Evolutionary conservation across 2,329 filamentous ascomycete species (phyloP), one percentile per base, ranked within the genome.

Genomic region (Colletotrichum sublineola): DNA sequence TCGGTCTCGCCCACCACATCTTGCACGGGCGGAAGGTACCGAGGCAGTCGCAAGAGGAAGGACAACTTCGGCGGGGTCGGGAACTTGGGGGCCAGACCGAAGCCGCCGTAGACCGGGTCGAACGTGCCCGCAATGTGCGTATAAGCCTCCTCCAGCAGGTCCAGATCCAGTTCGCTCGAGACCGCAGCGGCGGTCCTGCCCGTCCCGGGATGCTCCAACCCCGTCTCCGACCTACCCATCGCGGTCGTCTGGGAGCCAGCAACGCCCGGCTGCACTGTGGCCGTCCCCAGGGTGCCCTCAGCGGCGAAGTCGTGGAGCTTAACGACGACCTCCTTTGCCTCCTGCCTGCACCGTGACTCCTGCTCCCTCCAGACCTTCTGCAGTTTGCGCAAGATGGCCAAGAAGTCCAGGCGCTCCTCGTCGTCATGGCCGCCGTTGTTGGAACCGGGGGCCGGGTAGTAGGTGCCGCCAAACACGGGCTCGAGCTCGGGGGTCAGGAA

Each of bases 391-490:
- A 98, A 81, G 44, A 98, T 94, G 29, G 92, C 90, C 52, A 97
- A 85, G 77, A 98, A 97, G 53, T 94, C 92, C n/a, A 94, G 87
- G 5, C 92, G 89, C 57, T 90, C 90, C 5, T 88, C 84, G 14
- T 86, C 86, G 33, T 83, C 82, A 44, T 81, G 79, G 62, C 78
- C 79, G 78, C 83, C 73, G 81, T 85, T 78, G 31, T 85, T 84
- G 5, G 90, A 89, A 61, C 90, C 91, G 0, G 95, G 94, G 0
- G 93, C 94, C 5, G 95, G 94, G 93, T 95, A 98, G 82, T 98
- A 98, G 11, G 96, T 98, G 33, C 96, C 96, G 48, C 96, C 96
- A 82, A 98, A 98, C 12, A 99, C 93, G 0, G 96, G 96, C 78
- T 97, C 92, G 36, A 98, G 88, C 76, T 97, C 92, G 0, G 96